These are phyloP conservation scores for Pythium periplocum DNA, from an alignment of 352 stramenopile species.

Conservation along the genomic window DNA sequence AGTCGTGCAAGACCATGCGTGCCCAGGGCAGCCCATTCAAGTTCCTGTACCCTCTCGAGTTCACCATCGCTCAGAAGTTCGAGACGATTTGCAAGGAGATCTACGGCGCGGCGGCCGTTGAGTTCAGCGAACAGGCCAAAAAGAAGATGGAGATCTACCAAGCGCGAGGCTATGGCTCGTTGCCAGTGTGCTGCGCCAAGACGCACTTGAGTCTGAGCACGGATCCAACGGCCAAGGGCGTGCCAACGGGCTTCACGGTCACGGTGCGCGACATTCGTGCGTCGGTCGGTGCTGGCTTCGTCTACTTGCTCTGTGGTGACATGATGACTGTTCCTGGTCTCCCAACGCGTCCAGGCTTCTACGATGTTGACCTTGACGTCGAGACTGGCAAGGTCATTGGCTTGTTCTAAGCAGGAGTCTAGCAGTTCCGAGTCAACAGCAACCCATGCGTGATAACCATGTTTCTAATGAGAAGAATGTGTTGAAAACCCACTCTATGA, in stretches of 20 bases:
- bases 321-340: conserved; percentile 99
- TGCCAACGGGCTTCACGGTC: conserved; percentile 92
- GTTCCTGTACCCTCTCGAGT: conserved; percentile 93
- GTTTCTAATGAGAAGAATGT: too few species aligned
- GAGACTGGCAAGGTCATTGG: conserved; percentile 95
- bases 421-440: too few species aligned
- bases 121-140: conserved; percentile 92
- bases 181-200: conserved; percentile 98
- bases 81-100: conserved; percentile 95
- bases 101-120: conserved; percentile 93
- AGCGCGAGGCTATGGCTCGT: conserved; percentile 47
- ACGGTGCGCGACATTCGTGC: conserved; percentile 94
- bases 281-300: conserved; percentile 95
- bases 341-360: conserved; percentile 96
- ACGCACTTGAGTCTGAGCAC: conserved; percentile 98
- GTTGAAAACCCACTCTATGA: too few species aligned
- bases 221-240: conserved; percentile 91
- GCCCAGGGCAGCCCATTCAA: conserved; percentile 84
- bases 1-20: conserved; percentile 84
- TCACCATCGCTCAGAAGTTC: conserved; percentile 94
- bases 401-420: conserved; percentile 70
- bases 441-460: too few species aligned
- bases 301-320: conserved; percentile 93
- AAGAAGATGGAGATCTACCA: conserved; percentile 93
- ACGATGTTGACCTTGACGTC: conserved; percentile 96